Conservation (phyloP, 352 stramenopile genomes). For the Aphanomyces stellatus region DNA sequence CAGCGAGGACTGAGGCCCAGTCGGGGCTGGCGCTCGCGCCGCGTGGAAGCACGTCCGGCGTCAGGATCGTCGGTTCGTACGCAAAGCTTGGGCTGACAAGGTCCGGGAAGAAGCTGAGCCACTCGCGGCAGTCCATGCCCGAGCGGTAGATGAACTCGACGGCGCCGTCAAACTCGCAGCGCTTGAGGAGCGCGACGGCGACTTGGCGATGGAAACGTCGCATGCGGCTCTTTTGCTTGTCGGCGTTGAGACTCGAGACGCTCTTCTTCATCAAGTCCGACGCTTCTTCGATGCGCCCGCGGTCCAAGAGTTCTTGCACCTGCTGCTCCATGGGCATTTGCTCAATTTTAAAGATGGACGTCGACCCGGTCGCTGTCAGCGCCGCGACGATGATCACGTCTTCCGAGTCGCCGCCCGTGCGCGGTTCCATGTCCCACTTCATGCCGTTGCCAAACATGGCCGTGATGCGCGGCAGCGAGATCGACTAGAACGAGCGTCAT, state of each 20-base stretch:
- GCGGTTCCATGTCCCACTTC: constrained; percentile 86
- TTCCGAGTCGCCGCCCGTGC: constrained; percentile 56
- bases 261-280: constrained; percentile 79
- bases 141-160: constrained; percentile 82
- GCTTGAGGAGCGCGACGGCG: constrained; percentile 60
- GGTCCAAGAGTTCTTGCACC: constrained; percentile 72
- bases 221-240: constrained; percentile 84
- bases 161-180: constrained; percentile 68
- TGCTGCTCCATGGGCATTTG: constrained; percentile 80
- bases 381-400: constrained; percentile 72
- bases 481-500: constrained; percentile 21
- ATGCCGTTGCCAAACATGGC: constrained; percentile 86
- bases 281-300: constrained; percentile 77
- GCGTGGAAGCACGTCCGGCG: constrained; percentile 72
- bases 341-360: constrained; percentile 79
- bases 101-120: constrained; percentile 81
- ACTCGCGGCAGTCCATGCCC: constrained; percentile 76
- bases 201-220: constrained; percentile 83
- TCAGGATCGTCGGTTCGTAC: constrained; percentile 74
- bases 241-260: constrained; percentile 50
- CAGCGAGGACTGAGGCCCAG: constrained; percentile 67
- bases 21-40: constrained; percentile 62
- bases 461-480: constrained; percentile 47
- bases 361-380: constrained; percentile 39
- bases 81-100: constrained; percentile 72